phyloP scores from a whole-genome alignment of 1,284 basidiomycete species.

The Xerocomus amazonicus region DNA sequence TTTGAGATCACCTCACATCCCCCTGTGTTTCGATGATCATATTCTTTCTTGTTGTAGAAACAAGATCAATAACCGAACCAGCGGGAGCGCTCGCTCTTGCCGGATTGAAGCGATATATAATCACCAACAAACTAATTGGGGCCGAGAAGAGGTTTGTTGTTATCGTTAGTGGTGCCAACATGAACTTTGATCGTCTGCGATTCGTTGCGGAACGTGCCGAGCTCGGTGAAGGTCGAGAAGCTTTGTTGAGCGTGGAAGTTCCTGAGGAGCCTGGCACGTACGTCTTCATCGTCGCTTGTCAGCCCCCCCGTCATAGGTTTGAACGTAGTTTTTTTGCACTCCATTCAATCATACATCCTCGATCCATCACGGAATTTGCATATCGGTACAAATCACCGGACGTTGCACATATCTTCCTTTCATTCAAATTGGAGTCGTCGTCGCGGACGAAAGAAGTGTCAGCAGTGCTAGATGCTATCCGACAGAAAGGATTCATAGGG shows the following conservation, averaged over 20 bases:
- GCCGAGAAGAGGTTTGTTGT: slow-evolving; percentile 87
- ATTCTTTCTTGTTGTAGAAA: slow-evolving; percentile 54
- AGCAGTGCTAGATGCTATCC: slow-evolving; percentile 60
- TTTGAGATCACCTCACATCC: neutral
- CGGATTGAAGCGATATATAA: slow-evolving; percentile 87
- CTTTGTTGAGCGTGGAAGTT: slow-evolving; percentile 88
- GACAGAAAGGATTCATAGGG: slow-evolving; percentile 72
- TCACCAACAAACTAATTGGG: slow-evolving; percentile 76
- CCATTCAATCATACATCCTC: slow-evolving; percentile 85
- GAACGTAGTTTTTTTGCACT: slow-evolving; percentile 79
- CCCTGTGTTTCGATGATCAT: neutral
- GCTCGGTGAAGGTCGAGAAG: slow-evolving; percentile 93
- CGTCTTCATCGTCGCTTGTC: slow-evolving; percentile 19
- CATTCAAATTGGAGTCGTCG: slow-evolving; percentile 78
- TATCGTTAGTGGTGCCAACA: slow-evolving; percentile 94
- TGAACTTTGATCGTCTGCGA: slow-evolving; percentile 96
- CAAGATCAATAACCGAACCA: slow-evolving; percentile 92
- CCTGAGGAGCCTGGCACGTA: slow-evolving; percentile 90
- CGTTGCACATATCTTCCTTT: slow-evolving; percentile 84
- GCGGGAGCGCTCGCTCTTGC: slow-evolving; percentile 95
- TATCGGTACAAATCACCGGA: slow-evolving; percentile 80
- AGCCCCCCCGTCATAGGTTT: slow-evolving; percentile 7
- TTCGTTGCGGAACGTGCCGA: slow-evolving; percentile 99
- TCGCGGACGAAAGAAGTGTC: slow-evolving; percentile 66
- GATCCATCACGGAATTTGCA: slow-evolving; percentile 94